These are phyloP conservation scores for Tylopilus felleus DNA, from an alignment of 768 basidiomycete species.

Conservation along the genomic window DNA sequence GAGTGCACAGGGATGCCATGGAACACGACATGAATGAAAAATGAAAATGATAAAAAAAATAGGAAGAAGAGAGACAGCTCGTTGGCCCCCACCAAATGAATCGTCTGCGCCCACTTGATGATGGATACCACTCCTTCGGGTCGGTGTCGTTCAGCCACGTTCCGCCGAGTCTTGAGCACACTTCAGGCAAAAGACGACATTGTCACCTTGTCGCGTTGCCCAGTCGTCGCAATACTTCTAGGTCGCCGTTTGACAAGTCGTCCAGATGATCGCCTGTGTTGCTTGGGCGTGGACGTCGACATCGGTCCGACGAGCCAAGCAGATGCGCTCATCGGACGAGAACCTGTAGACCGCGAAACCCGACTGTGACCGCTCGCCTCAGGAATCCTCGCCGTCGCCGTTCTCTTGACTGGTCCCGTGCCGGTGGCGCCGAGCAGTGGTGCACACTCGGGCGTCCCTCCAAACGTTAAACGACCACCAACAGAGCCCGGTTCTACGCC, in stretches of 20 bases:
- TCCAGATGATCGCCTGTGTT: not conserved
- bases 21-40: not conserved
- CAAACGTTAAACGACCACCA: not conserved
- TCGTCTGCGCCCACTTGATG: not conserved
- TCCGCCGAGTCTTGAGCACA: not conserved
- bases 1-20: not conserved
- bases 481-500: not conserved
- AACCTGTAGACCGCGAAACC: not conserved
- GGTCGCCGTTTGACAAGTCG: slow-evolving; percentile 12
- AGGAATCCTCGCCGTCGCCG: not conserved
- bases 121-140: not conserved
- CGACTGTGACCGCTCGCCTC: not conserved
- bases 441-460: not conserved
- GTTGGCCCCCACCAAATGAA: not conserved
- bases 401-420: not conserved
- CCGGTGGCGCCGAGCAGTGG: slow-evolving; percentile 17
- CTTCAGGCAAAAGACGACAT: not conserved
- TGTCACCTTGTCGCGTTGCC: not conserved
- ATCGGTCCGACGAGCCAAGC: not conserved
- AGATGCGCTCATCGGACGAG: slow-evolving; percentile 3
- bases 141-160: not conserved
- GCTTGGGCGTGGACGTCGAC: slow-evolving; percentile 2
- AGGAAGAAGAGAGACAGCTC: not conserved
- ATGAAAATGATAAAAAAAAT: not conserved
- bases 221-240: not conserved